Evolutionary conservation across 768 basidiomycete species (phyloP), one percentile per base, ranked within the genome.

Genomic region (Rubroboletus pulcherrimus): DNA sequence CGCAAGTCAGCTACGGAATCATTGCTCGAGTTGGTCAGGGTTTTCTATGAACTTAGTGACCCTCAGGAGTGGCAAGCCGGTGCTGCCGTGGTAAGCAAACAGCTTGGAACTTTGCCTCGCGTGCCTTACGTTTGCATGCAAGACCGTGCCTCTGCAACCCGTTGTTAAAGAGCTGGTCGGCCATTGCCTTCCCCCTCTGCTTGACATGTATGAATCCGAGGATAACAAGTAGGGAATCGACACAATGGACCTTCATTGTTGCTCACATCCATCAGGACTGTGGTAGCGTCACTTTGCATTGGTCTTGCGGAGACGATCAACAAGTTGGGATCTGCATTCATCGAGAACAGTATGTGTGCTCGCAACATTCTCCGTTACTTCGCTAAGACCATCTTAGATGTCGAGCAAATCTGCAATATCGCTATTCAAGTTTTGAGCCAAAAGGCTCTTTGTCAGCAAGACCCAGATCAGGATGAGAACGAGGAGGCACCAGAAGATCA

Each of bases 381-480:
- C 17, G 34, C 55, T 59, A 42, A 63, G 65, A 45, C 30, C 17
- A 29, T 34, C 34, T 31, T 51, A 91, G 89, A 88, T 60, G 76
- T 90, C 41, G 88, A 96, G 38, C 73, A 77, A 34, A 80, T 99
- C 64, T 93, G 87, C 70, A 83, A 76, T 52, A 90, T 94, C 56
- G 86, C 92, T 44, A 75, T 86, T 53, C 85, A 92, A 65, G 85
- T 99, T 61, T 79, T 99, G 42, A 91, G 94, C 69, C 89, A 93
- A 73, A 97, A 96, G 75, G 91, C 94, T 0, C 81, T 93, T 62
- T 98, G 96, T 75, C 97, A 99, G 72, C 89, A 94, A 71, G 93
- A 96, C 66, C 93, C 94, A 45, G 94, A 96, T 67, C 89, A 91
- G 60, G 93, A 93, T 61, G 91, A 93, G 60, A 81, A 81, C 5